These are phyloP conservation scores for Epithemia pelagica DNA, from an alignment of 108 stramenopile species.

Conservation along the genomic window DNA sequence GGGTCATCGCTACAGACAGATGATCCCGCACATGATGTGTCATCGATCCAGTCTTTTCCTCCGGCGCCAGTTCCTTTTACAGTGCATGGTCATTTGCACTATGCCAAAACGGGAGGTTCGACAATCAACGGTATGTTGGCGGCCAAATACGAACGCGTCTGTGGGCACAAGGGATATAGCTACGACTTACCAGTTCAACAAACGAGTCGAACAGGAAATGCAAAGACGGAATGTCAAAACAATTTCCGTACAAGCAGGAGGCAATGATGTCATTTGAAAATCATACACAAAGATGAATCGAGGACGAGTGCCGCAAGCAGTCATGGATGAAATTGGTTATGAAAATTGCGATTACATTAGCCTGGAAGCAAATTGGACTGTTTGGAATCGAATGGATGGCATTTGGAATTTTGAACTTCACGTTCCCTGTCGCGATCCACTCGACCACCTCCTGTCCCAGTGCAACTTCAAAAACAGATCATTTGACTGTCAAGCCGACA, in stretches of 20 bases:
- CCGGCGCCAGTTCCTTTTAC: too few species aligned
- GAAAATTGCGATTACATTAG: slow-evolving; percentile 37
- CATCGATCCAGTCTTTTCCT: too few species aligned
- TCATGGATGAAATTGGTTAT: slow-evolving; percentile 28
- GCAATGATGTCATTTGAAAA: not conserved
- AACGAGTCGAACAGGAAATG: slow-evolving; percentile 1
- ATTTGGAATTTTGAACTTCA: slow-evolving; percentile 23
- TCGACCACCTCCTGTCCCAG: slow-evolving; percentile 32
- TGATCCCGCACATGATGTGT: too few species aligned
- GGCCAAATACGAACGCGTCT: slow-evolving; percentile 19
- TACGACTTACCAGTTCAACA: slow-evolving; percentile 22
- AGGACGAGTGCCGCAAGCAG: slow-evolving; percentile 8
- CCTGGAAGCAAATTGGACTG: slow-evolving; percentile 8
- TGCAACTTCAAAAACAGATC: slow-evolving; percentile 17
- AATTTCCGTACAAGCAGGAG: not conserved
- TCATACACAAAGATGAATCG: slow-evolving; percentile 1
- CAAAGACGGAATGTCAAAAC: not conserved
- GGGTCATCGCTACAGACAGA: too few species aligned
- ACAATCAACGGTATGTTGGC: slow-evolving; percentile 24
- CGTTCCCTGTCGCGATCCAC: slow-evolving; percentile 36
- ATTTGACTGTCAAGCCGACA: slow-evolving; percentile 5
- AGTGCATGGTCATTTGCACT: slow-evolving; percentile 21
- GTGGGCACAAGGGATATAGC: slow-evolving; percentile 31
- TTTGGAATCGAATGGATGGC: not conserved
- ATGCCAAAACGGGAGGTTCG: slow-evolving; percentile 31